Base-by-base conservation (phyloP, 2,329 filamentous ascomycete species). In the Colletotrichum spinosum region DNA sequence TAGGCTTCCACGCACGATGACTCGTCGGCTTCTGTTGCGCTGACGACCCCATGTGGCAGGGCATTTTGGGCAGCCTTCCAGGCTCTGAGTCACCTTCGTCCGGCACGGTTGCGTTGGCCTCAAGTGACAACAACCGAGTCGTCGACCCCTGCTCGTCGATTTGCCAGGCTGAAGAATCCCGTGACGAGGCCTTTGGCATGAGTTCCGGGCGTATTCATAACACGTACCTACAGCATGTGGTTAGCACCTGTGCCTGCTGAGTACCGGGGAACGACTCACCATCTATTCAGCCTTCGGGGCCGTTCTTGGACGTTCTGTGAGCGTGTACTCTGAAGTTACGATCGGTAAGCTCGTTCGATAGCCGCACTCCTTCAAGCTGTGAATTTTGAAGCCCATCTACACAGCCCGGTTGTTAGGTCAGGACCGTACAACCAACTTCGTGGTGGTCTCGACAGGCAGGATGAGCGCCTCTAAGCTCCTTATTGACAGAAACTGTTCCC, bases 1-100 rank as follows among this genome's bases (percentile, higher is more conserved):
- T 63, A 66, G 63, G 58, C 63, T 52, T 52, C 63, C 42, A 62
- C 39, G 39, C 12, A 8, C 11, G 49, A 17, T 60, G 52, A 65
- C 57, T 56, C 48, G 42, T 15, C 6, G 44, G 25, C 15, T 4
- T 46, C 15, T 46, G n/a, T 10, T 48, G 11, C 17, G 13, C 15
- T 34, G 9, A 39, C 41, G 13, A 37, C 44, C 8, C 17, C 44
- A 38, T 41, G 38, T 13, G 13, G 13, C 38, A 41, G 9, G 15
- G 15, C 7, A 17, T 33, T 10, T 11, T n/a, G 25, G 44, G 44
- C 44, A 46, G 52, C 45, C 13, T 12, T 25, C 25, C 25, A 25
- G 25, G 25, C 15, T 58, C 34, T 65, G 62, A 65, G 38, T 65
- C 62, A 62, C 58, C 9, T 55, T 17, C n/a, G n/a, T 37, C 17